These are phyloP conservation scores for Lachnellula hyalina DNA, from an alignment of 2,329 filamentous ascomycete species.

Conservation along the genomic window DNA sequence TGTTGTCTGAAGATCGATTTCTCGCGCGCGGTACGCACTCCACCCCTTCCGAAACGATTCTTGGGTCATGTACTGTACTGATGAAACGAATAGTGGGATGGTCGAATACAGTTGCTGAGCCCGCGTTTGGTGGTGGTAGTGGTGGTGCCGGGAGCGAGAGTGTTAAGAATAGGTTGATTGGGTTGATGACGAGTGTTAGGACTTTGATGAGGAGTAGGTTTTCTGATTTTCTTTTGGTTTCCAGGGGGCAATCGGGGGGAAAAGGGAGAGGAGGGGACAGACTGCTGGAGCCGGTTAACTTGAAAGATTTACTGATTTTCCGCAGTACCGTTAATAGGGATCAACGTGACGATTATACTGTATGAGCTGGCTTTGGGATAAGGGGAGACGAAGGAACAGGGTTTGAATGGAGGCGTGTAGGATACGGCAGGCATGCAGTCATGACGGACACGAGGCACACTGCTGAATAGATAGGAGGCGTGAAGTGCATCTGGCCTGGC, in stretches of 20 bases:
- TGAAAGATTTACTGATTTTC: not conserved
- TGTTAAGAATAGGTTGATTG: conserved; percentile 80
- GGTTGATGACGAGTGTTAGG: conserved; percentile 83
- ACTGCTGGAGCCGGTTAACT: conserved; percentile 1
- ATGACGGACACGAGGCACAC: not conserved
- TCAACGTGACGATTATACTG: conserved; percentile 77
- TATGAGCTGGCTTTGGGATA: conserved; percentile 75
- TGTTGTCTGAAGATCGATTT: conserved; percentile 93
- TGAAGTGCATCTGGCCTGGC: conserved; percentile 9
- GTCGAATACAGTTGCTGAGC: conserved; percentile 62
- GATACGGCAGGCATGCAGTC: not conserved
- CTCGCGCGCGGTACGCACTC: conserved; percentile 63
- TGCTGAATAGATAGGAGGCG: not conserved
- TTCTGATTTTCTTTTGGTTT: not conserved
- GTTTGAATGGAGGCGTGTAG: conserved; percentile 1
- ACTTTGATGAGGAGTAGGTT: conserved; percentile 87
- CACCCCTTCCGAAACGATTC: not conserved
- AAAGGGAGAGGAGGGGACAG: not conserved
- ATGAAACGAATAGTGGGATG: conserved; percentile 63
- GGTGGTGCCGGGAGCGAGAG: conserved; percentile 59
- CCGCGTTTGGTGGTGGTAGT: conserved; percentile 65
- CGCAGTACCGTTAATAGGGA: conserved; percentile 75
- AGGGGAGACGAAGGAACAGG: not conserved
- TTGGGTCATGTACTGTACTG: not conserved
- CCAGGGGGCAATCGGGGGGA: not conserved